Evolutionary conservation across 2,329 filamentous ascomycete genomes (phyloP).

Genomic region (Aspergillus melleus): DNA sequence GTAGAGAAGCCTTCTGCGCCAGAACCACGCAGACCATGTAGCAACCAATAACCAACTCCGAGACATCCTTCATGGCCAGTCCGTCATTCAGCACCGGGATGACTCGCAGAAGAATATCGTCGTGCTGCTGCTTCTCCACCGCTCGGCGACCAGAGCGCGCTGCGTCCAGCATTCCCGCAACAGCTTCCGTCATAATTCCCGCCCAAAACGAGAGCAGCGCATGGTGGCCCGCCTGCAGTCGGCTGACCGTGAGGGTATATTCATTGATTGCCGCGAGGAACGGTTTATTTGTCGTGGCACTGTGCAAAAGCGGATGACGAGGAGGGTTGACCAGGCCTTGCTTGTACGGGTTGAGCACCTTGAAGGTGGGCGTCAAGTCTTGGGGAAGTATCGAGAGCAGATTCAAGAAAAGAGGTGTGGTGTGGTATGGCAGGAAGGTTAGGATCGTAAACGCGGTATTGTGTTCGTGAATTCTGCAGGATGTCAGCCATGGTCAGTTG

Average conservation of each 20-base stretch:
- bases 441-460: slow-evolving; percentile 77
- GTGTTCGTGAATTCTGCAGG: slow-evolving; percentile 77
- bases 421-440: slow-evolving; percentile 91
- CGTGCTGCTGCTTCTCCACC: slow-evolving; percentile 77
- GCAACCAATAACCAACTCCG: slow-evolving; percentile 79
- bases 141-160: slow-evolving; percentile 72
- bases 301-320: slow-evolving; percentile 78
- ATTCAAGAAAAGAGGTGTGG: slow-evolving; percentile 78
- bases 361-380: slow-evolving; percentile 70
- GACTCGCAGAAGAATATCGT: slow-evolving; percentile 70
- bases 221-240: slow-evolving; percentile 70
- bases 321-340: slow-evolving; percentile 74
- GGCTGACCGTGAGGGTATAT: slow-evolving; percentile 74
- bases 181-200: slow-evolving; percentile 79
- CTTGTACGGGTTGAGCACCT: slow-evolving; percentile 84
- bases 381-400: slow-evolving; percentile 83
- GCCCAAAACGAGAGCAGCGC: slow-evolving; percentile 88
- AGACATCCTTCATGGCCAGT: slow-evolving; percentile 70
- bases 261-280: slow-evolving; percentile 77
- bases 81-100: slow-evolving; percentile 73
- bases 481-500: slow-evolving; percentile 16
- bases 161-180: slow-evolving; percentile 78
- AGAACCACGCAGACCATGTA: slow-evolving; percentile 90
- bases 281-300: slow-evolving; percentile 72
- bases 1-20: slow-evolving; percentile 76